A percentile compares a stretch with the other conserved stretches of the same genome.
These are phyloP conservation scores for Clonostachys solani DNA, from an alignment of 2,329 filamentous ascomycete genomes.

Conservation along the genomic window DNA sequence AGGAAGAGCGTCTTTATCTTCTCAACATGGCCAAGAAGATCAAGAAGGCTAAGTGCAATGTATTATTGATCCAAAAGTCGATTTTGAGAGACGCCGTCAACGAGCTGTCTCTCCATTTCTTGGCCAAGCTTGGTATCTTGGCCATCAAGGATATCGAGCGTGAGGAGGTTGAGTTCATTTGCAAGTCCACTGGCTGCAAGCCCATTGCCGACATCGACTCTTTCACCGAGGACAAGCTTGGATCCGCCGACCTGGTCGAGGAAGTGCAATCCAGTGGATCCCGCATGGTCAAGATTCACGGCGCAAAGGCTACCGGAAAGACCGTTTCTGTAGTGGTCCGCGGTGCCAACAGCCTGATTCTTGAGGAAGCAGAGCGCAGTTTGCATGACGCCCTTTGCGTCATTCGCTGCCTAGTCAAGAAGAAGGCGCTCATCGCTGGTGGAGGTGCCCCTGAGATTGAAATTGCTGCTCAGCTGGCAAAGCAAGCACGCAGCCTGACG, in stretches of 20 bases:
- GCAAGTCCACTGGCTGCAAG: conserved; percentile 98
- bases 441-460: conserved; percentile 96
- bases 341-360: conserved; percentile 88
- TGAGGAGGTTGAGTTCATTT: conserved; percentile 98
- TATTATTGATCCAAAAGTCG: conserved; percentile 96
- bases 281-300: conserved; percentile 91
- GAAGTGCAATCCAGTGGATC: conserved; percentile 84
- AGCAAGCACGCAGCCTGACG: conserved; percentile 75
- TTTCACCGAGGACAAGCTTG: conserved; percentile 97
- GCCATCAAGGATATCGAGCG: conserved; percentile 97
- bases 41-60: conserved; percentile 99
- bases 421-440: conserved; percentile 97
- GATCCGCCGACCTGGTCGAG: conserved; percentile 88
- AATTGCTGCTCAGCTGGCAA: conserved; percentile 81
- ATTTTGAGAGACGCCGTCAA: conserved; percentile 97
- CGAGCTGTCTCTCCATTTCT: conserved; percentile 94
- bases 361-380: conserved; percentile 95
- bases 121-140: conserved; percentile 93
- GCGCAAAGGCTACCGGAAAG: conserved; percentile 78
- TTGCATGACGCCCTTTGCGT: conserved; percentile 97
- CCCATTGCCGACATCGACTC: conserved; percentile 97
- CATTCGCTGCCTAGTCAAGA: conserved; percentile 96
- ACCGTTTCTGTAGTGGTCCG: conserved; percentile 94
- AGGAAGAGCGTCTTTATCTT: conserved; percentile 96
- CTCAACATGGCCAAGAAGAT: conserved; percentile 99